Conservation (phyloP, 2,329 filamentous ascomycete species). For the Penicillium fuscoglaucum region DNA sequence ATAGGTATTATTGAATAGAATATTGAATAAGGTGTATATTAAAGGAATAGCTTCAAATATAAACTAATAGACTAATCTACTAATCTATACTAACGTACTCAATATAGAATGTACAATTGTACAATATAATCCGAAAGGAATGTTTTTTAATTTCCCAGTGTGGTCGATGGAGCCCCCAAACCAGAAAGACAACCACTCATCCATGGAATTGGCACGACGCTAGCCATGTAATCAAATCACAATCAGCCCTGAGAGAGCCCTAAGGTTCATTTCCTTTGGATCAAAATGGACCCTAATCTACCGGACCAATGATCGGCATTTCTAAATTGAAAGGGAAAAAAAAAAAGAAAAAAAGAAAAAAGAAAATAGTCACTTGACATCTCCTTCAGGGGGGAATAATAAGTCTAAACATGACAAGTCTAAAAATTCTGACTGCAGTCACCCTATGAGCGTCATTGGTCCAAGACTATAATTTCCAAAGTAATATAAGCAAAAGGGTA, state of each 20-base stretch:
- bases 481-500: background rate
- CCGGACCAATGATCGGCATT: slow-evolving; percentile 10
- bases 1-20: background rate
- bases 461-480: background rate
- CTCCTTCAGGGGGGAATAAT: slow-evolving; percentile 8
- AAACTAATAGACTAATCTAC: background rate
- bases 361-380: slow-evolving; percentile 9
- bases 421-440: slow-evolving; percentile 12
- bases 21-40: background rate
- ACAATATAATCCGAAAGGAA: background rate
- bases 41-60: background rate
- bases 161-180: background rate
- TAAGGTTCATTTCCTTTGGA: slow-evolving; percentile 7
- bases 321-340: background rate
- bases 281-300: slow-evolving; percentile 4
- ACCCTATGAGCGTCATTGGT: background rate
- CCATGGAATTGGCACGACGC: slow-evolving; percentile 27
- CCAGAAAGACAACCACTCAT: slow-evolving; percentile 3
- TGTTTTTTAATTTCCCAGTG: slow-evolving; percentile 9
- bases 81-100: background rate
- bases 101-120: background rate
- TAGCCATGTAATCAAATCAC: slow-evolving; percentile 29
- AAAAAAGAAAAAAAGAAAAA: background rate
- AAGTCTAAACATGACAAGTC: slow-evolving; percentile 17
- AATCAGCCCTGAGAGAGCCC: slow-evolving; percentile 11